Evolutionary conservation across 2,329 filamentous ascomycete genomes (phyloP).

Genomic region (Sporothrix globosa): DNA sequence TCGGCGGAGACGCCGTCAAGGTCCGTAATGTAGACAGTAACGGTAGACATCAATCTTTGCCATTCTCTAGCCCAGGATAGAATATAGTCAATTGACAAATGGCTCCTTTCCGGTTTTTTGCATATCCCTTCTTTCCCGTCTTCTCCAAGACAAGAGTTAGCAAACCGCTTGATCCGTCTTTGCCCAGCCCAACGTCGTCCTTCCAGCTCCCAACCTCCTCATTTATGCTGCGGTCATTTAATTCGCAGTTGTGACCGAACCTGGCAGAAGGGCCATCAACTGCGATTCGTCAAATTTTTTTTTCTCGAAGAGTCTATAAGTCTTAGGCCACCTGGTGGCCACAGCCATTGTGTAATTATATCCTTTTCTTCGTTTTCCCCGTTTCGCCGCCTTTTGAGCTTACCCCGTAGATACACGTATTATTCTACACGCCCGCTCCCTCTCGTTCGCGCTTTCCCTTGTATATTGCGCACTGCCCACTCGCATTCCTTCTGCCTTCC

Average conservation of each 20-base stretch:
- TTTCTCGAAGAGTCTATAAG: background rate
- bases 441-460: conserved; percentile 12
- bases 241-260: conserved; percentile 11
- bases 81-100: background rate
- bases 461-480: background rate
- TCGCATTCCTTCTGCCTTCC: background rate
- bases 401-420: background rate
- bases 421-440: background rate
- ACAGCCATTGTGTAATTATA: background rate
- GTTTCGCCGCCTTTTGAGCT: background rate
- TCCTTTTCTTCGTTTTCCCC: background rate
- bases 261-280: background rate
- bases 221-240: conserved; percentile 2
- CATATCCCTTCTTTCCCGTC: background rate
- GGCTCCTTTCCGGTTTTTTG: background rate
- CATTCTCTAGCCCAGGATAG: background rate
- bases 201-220: conserved; percentile 14
- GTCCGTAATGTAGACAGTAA: no score
- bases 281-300: conserved; percentile 5
- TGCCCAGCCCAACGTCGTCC: conserved; percentile 2
- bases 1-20: background rate
- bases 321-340: background rate
- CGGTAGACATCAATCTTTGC: no score
- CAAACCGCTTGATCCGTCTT: background rate
- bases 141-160: background rate